Evolutionary conservation across 2,329 filamentous ascomycete species (phyloP), one percentile per base, ranked within the genome.

Genomic region (Paecilomyces sp.): DNA sequence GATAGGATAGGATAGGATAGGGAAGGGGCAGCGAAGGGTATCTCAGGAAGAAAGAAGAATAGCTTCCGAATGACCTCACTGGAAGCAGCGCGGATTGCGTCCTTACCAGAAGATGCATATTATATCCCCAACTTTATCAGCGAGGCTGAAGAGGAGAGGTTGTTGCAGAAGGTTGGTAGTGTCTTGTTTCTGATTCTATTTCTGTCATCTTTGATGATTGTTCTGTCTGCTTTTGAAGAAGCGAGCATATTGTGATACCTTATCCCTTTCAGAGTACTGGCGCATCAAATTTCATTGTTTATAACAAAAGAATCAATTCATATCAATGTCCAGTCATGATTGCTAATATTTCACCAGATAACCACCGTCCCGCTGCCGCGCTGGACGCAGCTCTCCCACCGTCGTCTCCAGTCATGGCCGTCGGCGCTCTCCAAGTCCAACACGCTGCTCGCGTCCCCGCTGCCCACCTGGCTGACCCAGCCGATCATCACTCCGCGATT

Each of bases 111-210:
- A 3, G 70, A 68, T 34, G 89, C 91, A 58, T 96, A 88, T 78
- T 97, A 97, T 76, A 88, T 97, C 60, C 83, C 91, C 7, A 81
- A 92, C 72, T 97, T 97, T 77, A 88, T 97, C 72, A 88, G 83
- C 3, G 74, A 80, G 58, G 84, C 88, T 53, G 92, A 97, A 74
- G 91, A 96, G 76, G 72, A 78, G 33, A 69, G 77, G 7, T 83
- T 97, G 7, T 77, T 96, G 55, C 77, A 85, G 57, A 94, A 91
- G 80, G 90, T 89, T 68, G 54, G 67, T 61, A n/a, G 18, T 7
- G 7, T n/a, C 31, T 36, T 31, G 30, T 54, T 55, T n/a, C n/a
- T 22, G 22, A 22, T 25, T 33, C 22, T 9, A 4, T 18, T 5
- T 56, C 34, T 31, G 57, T n/a, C n/a, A n/a, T n/a, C n/a, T n/a